Evolutionary conservation across 2,329 filamentous ascomycete genomes (phyloP), one percentile per base, ranked within the genome.

Genomic region (Penicillium sp.): DNA sequence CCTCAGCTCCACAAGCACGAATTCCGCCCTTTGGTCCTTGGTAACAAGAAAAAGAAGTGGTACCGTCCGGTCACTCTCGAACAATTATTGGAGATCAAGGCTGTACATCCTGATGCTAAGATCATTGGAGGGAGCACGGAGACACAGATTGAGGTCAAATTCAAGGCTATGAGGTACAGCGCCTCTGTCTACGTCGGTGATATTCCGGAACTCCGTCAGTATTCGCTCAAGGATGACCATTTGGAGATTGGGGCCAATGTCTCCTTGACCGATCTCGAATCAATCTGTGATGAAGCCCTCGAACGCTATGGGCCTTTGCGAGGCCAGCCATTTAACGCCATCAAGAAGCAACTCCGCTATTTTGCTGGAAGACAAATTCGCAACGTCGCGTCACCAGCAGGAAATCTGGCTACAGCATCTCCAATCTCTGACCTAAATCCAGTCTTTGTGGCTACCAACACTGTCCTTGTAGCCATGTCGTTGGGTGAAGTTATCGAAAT

Each of bases 121-220:
- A 82, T 98, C 53, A 95, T 98, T 53, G 91, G 89, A 43, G 93
- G 93, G 53, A 95, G 89, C 66, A 95, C 90, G 2, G 93, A 98
- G 69, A 97, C 91, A 0, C 93, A 97, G 69, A 97, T 98, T 53
- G 93, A 98, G 71, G 87, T 94, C 72, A 96, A 95, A 70, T 97
- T 98, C 79, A 97, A 97, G 73, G 88, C 85, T 1, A 81, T 95
- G 75, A 80, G 89, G 60, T 97, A 97, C 65, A 84, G 85, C 4
- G 82, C 87, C 1, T 96, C 90, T 0, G 87, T 98, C 0, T 97
- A 85, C 58, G 86, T 97, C 9, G 90, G 91, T 9, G 93, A 98
- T 62, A 95, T 98, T 51, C 75, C 87, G 1, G 93, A 97, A 69
- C 73, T 98, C 50, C 79, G 88, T 12, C 85, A 90, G 57, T 97